Conservation (phyloP, 352 stramenopile genomes). For the Phytopythium boreale region DNA sequence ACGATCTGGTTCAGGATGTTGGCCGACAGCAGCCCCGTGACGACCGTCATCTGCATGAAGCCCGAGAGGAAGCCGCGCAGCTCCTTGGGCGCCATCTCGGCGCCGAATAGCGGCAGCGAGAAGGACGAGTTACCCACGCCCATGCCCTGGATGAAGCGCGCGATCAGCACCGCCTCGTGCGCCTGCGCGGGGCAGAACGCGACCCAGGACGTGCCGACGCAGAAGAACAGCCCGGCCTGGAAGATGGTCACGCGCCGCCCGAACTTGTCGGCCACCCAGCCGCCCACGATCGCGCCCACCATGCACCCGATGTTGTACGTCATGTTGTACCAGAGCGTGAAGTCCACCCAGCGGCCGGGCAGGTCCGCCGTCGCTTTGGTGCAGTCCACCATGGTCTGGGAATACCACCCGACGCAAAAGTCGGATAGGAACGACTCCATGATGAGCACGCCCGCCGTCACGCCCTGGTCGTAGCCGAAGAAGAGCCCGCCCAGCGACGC, state of each 20-base stretch:
- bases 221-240: conserved; percentile 35
- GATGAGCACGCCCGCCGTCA: conserved; percentile 34
- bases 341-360: conserved; percentile 43
- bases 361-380: conserved; percentile 23
- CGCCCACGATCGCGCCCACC: conserved; percentile 30
- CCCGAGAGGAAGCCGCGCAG: conserved; percentile 54
- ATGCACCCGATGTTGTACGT: conserved; percentile 55
- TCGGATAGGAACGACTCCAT: conserved; percentile 50
- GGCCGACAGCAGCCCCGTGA: conserved; percentile 38
- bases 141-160: conserved; percentile 38
- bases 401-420: conserved; percentile 42
- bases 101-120: conserved; percentile 47
- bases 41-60: conserved; percentile 65
- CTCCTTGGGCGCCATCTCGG: conserved; percentile 61
- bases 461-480: conserved; percentile 39
- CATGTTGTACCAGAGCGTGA: conserved; percentile 53
- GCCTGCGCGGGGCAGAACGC: conserved; percentile 26
- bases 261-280: conserved; percentile 41
- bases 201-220: conserved; percentile 37
- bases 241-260: conserved; percentile 37
- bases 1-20: conserved; percentile 46
- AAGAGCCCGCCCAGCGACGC: conserved; percentile 36
- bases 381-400: conserved; percentile 34
- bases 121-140: conserved; percentile 53
- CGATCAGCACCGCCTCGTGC: conserved; percentile 30